Base-by-base conservation (phyloP, 106 monocot genomes). In the Iris macrosiphon region DNA sequence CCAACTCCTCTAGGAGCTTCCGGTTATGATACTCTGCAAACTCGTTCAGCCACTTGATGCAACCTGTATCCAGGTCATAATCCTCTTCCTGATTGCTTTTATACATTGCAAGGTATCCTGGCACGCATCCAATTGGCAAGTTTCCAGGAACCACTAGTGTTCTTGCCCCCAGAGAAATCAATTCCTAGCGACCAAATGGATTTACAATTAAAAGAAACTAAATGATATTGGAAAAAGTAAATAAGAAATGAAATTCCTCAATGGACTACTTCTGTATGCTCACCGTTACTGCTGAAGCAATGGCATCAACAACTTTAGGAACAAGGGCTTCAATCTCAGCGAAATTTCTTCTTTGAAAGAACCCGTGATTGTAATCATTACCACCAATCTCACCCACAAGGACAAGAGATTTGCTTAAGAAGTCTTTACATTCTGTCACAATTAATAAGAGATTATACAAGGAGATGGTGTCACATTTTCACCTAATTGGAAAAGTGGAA, bases 331-430 rank as follows among this genome's bases (percentile, higher is more conserved):
- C 1, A 6, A 53, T 33, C 29, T 53, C 53, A 18, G 29, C 53
- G 0, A 33, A 14, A 19, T 1, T 0, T 18, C n/a, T 53, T 15
- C 1, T 1, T 30, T 53, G 31, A 30, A 53, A 18, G 32, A 53
- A 53, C 11, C 50, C 38, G 28, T 40, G 26, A 22, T 44, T 64
- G 56, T 69, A 79, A 45, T 79, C 73, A 23, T 79, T 79, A 3
- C 45, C 63, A 38, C 79, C 79, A 6, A 79, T 51, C 30, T 69
- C 79, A 31, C 79, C 79, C n/a, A 79, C 28, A 15, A 79, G n/a
- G 40, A 79, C 69, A 12, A 74, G 62, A 8, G 79, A 73, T 45
- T 20, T 69, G 7, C 47, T 47, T 8, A 79, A 55, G 45, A 60
- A 73, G 4, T 50, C 64, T 5, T 19, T 49, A 59, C 79, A 79